Evolutionary conservation across 139 green algal genomes (phyloP), one percentile per base, ranked within the genome.

Genomic region (Chlorella sp.): DNA sequence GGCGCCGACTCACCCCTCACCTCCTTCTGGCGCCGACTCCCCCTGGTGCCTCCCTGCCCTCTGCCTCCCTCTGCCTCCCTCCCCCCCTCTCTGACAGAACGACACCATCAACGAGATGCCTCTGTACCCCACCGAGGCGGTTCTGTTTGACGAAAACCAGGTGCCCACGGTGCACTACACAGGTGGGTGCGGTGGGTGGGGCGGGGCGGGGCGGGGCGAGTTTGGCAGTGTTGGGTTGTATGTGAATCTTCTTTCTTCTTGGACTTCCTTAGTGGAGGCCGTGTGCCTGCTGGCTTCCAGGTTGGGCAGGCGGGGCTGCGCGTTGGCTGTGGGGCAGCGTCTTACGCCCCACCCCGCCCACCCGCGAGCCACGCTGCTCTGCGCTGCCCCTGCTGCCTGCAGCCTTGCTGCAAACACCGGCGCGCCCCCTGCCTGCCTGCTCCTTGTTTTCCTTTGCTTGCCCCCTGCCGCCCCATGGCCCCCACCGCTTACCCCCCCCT

Each of bases 121-220:
- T 48, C 94, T 99, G 60, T 99, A 99, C 93, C 98, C 98, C 22
- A 99, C 96, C 36, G 98, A 99, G 91, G 86, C 93, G 36, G 90
- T 99, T 69, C 94, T 99, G 83, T 99, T 96, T 95, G 96, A 99
- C 88, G 95, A 97, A 87, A 95, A 94, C 82, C 92, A 97, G 90
- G 92, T 98, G 19, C 95, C 95, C 36, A 92, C 85, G 37, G 80
- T 92, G 86, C 93, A 93, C 86, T 96, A 94, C 90, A 95, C 90
- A 89, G 94, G 91, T 92, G 80, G 37, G 34, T 37, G 61, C 36
- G 37, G 2, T 68, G 84, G 82, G 48, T 11, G 34, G 53, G 60
- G 22, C 1, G n/a, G 32, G 81, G 48, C 0, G 40, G 28, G 28
- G 40, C 7, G 14, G 14, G 69, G 69, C 16, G 28, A 24, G n/a